phyloP scores from a whole-genome alignment of 73 alveolate species.

The Uronychia setigera region DNA sequence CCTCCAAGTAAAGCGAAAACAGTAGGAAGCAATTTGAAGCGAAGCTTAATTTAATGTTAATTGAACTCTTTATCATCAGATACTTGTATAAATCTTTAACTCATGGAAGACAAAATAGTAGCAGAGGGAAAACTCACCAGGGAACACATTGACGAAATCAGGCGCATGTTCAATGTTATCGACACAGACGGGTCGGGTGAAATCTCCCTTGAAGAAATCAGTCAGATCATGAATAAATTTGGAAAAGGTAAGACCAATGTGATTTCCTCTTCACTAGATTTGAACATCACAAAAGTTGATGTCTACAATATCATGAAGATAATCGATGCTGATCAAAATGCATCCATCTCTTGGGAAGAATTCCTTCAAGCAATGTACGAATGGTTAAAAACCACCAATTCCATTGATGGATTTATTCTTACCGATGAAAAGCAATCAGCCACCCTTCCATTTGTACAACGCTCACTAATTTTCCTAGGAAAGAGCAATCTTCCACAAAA shows the following conservation, averaged over 20 bases:
- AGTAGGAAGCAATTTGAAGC: not conserved
- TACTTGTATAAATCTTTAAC: too few species aligned
- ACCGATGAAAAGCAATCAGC: not conserved
- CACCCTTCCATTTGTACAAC: not conserved
- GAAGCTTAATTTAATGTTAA: not conserved
- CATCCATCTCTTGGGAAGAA: not conserved
- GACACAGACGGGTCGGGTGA: not conserved
- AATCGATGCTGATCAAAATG: not conserved
- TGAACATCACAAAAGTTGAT: not conserved
- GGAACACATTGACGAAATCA: not conserved
- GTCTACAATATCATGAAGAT: not conserved
- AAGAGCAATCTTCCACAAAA: not conserved
- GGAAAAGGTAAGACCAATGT: not conserved
- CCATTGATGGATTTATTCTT: not conserved
- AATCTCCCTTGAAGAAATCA: not conserved
- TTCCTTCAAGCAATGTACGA: not conserved
- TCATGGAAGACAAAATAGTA: not conserved
- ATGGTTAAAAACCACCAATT: not conserved
- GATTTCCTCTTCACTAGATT: too few species aligned
- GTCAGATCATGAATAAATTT: not conserved
- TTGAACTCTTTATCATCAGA: too few species aligned
- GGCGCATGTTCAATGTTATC: conserved; percentile 1
- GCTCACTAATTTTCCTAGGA: not conserved
- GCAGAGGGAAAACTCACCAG: not conserved
- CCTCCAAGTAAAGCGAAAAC: not conserved